Evolutionary conservation across 176 grass and related monocot species (phyloP).

Genomic region (Hordeum vulgare): MorexV3_pseudomolecules_assembly NC_058521.1:488974532-488975031

Average conservation of each 20-base stretch:
- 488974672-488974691: slow-evolving; percentile 19
- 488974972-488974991: neutral
- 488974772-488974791: slow-evolving; percentile 19
- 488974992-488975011: slow-evolving; percentile 6
- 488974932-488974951: neutral
- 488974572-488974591: too few relatives aligned
- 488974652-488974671: neutral
- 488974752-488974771: slow-evolving; percentile 11
- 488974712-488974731: neutral
- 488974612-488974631: too few relatives aligned
- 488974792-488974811: neutral
- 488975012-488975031: slow-evolving; percentile 20
- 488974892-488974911: slow-evolving; percentile 54
- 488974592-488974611: too few relatives aligned
- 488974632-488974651: too few relatives aligned
- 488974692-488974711: neutral
- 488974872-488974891: slow-evolving; percentile 19
- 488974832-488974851: neutral
- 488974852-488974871: slow-evolving; percentile 2
- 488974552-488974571: too few relatives aligned
- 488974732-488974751: slow-evolving; percentile 1
- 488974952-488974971: neutral
- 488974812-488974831: slow-evolving; percentile 2
- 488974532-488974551: too few relatives aligned
- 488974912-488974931: neutral